Evolutionary conservation across 148 eudicot genomes (phyloP), one percentile per base, ranked within the genome.

Genomic region (Silene latifolia): DNA sequence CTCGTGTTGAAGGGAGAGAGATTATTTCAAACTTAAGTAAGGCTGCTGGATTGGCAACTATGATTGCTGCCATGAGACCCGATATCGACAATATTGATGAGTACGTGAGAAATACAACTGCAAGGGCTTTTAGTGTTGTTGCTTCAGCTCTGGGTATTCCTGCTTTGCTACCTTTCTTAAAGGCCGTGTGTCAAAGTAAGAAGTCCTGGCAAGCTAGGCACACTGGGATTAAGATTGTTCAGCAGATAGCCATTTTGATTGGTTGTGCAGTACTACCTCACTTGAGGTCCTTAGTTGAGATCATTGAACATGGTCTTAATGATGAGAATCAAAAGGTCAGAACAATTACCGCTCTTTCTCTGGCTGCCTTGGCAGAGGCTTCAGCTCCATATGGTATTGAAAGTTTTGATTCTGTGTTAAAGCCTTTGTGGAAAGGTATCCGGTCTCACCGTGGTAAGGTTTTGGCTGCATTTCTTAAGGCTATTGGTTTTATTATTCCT

Each of bases 171-270:
- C 98, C 98, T 13, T 94, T 94, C 79, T 81, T 94, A 78, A 94
- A 94, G 86, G 98, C 98, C 54, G 98, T 94, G 27, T 94, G 98
- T 83, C 97, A 91, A 83, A 94, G 98, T 86, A 94, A 94, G 88
- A 94, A 94, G 80, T 91, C 98, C 11, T 94, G 98, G 98, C 98
- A 94, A 82, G 98, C 98, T 77, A 91, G 98, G 80, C 98, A 94
- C 83, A 94, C 97, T 0, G 98, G 98, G 70, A 94, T 94, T 59
- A 94, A 94, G 80, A 94, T 91, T 78, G 98, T 94, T 74, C 98
- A 94, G 83, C 98, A 94, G 81, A 94, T 94, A 51, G 98, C 98
- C 74, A 94, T 94, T 72, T 81, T 94, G 75, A 94, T 91, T 27
- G 98, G 98, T 14, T 94, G 98, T 82, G 97, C 98, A 15, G 98